Percentiles rank a stretch among this genome's conserved stretches.
These are phyloP conservation scores for Rhinocladiella similis DNA, from an alignment of 2,329 filamentous ascomycete species.

Conservation along the genomic window DNA sequence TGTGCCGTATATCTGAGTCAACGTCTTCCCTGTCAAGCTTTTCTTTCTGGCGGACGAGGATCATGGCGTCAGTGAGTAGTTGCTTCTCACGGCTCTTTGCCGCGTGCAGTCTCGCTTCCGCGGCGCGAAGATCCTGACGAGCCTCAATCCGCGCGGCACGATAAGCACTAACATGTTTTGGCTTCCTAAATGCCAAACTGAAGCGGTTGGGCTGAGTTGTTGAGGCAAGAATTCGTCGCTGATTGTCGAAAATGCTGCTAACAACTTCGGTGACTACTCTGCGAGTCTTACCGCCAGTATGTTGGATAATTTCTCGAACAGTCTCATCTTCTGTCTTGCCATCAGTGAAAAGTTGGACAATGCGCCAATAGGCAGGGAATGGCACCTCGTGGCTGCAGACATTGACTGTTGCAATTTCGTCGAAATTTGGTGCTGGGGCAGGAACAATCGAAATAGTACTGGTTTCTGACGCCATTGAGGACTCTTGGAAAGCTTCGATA, in stretches of 20 bases:
- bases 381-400: slow-evolving; percentile 18
- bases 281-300: slow-evolving; percentile 12
- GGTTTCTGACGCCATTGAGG: neutral
- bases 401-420: slow-evolving; percentile 20
- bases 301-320: slow-evolving; percentile 9
- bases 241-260: slow-evolving; percentile 17
- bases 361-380: slow-evolving; percentile 20
- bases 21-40: slow-evolving; percentile 8
- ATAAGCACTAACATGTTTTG: slow-evolving; percentile 12
- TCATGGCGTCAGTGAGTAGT: slow-evolving; percentile 14
- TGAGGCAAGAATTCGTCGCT: slow-evolving; percentile 4
- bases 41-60: slow-evolving; percentile 14
- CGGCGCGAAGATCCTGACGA: slow-evolving; percentile 8
- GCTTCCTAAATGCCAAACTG: slow-evolving; percentile 13
- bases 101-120: slow-evolving; percentile 3
- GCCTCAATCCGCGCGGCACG: slow-evolving; percentile 10
- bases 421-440: slow-evolving; percentile 19
- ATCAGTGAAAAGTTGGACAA: slow-evolving; percentile 10
- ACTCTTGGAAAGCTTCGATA: neutral
- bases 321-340: slow-evolving; percentile 13
- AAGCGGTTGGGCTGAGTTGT: slow-evolving; percentile 3
- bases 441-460: slow-evolving; percentile 15
- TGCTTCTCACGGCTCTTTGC: slow-evolving; percentile 18
- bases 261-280: slow-evolving; percentile 15
- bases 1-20: slow-evolving; percentile 5